phyloP scores from a whole-genome alignment of 2,329 filamentous ascomycete genomes.

The Cladosporium austrohemisphaericum region DNA sequence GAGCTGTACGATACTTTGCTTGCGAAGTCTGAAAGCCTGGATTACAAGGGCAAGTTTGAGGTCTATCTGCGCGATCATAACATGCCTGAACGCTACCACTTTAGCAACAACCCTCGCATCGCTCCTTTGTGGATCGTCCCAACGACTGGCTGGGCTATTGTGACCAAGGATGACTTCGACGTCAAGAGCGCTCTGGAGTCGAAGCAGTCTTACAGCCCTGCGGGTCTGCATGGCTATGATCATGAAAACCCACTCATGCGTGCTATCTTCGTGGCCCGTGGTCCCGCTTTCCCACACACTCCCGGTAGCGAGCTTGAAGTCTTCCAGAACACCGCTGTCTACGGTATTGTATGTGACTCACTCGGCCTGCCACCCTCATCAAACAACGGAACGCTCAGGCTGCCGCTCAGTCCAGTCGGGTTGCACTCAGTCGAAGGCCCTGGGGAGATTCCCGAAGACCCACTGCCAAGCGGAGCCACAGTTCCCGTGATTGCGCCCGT shows the following conservation, averaged over 20 bases:
- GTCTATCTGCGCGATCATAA: constrained; percentile 81
- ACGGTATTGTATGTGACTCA: constrained; percentile 90
- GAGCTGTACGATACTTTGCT: constrained; percentile 59
- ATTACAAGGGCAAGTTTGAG: constrained; percentile 67
- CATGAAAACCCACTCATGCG: constrained; percentile 93
- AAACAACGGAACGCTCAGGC: constrained; percentile 82
- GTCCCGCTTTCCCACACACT: constrained; percentile 84
- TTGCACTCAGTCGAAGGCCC: constrained; percentile 44
- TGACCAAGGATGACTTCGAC: constrained; percentile 74
- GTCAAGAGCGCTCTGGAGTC: constrained; percentile 63
- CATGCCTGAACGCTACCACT: constrained; percentile 93
- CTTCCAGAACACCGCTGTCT: constrained; percentile 94
- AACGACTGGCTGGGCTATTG: constrained; percentile 88
- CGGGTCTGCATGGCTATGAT: constrained; percentile 90
- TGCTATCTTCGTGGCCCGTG: constrained; percentile 87
- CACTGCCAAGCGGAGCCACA: not conserved
- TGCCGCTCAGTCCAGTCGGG: constrained; percentile 64
- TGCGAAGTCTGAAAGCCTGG: constrained; percentile 53
- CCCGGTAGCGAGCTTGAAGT: constrained; percentile 73
- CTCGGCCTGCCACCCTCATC: constrained; percentile 61
- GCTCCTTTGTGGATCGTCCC: constrained; percentile 94
- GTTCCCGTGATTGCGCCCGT: constrained; percentile 10
- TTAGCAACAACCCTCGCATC: constrained; percentile 80
- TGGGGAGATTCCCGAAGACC: constrained; percentile 22
- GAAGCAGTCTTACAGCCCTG: constrained; percentile 68